These are phyloP conservation scores for Helichrysum umbraculigerum DNA, from an alignment of 129 eudicot species.

Conservation along the genomic window DNA sequence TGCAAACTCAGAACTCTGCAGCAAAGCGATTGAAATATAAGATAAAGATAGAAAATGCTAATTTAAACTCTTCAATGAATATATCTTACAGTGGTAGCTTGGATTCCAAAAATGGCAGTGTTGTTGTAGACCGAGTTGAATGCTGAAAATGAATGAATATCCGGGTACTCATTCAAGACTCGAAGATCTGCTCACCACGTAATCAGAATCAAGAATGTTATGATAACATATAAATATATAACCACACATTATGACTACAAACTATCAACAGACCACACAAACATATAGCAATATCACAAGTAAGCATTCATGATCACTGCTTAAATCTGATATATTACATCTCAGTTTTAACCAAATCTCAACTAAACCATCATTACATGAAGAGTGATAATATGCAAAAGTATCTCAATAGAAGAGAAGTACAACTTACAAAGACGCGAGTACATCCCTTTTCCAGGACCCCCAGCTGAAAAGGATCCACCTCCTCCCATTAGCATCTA, in stretches of 20 bases:
- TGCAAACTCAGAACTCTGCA: slow-evolving; percentile 68
- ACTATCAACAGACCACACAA: not conserved
- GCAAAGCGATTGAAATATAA: not conserved
- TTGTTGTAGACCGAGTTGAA: slow-evolving; percentile 69
- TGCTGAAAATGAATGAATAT: slow-evolving; percentile 72
- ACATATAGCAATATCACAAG: not conserved
- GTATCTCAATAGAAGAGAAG: not conserved
- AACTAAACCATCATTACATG: not conserved
- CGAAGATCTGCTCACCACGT: slow-evolving; percentile 58
- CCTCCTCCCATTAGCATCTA: slow-evolving; percentile 99
- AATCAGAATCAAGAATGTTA: slow-evolving; percentile 16
- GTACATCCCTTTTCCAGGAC: slow-evolving; percentile 98
- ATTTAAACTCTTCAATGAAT: not conserved
- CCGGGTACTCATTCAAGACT: slow-evolving; percentile 70
- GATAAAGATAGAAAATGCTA: not conserved
- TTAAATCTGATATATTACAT: too few relatives aligned
- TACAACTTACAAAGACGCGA: slow-evolving; percentile 85
- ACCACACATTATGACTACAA: not conserved
- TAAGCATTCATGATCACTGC: not conserved
- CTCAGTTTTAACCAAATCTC: not conserved
- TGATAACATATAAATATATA: not conserved
- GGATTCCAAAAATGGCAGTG: slow-evolving; percentile 79
- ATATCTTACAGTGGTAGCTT: slow-evolving; percentile 77
- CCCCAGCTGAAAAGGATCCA: slow-evolving; percentile 98
- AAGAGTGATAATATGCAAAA: slow-evolving; percentile 8